Evolutionary conservation across 2,329 filamentous ascomycete genomes (phyloP).

Genomic region (Hypomyces perniciosus): DNA sequence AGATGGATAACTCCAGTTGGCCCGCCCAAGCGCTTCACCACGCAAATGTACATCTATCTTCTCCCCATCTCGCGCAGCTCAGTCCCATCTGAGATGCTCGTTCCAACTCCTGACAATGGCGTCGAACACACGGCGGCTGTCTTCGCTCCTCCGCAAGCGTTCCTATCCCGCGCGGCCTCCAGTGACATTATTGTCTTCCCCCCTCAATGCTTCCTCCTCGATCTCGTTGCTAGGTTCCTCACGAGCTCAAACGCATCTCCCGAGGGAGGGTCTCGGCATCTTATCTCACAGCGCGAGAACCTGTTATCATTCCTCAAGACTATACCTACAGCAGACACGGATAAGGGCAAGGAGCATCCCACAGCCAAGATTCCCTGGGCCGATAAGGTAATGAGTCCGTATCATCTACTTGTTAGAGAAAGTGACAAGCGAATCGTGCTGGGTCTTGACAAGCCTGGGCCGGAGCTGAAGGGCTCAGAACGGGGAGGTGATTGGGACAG

Average conservation of each 20-base stretch:
- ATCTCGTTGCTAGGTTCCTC: conserved; percentile 51
- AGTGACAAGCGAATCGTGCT: conserved; percentile 45
- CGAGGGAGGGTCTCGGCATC: conserved; percentile 28
- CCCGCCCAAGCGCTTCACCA: conserved; percentile 74
- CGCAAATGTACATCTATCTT: conserved; percentile 95
- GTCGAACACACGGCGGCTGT: conserved; percentile 64
- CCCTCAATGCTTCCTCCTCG: conserved; percentile 74
- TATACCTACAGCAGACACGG: conserved; percentile 36
- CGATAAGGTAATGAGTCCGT: conserved; percentile 57
- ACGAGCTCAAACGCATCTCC: conserved; percentile 25
- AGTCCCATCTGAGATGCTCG: conserved; percentile 44
- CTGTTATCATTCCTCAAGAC: conserved; percentile 49
- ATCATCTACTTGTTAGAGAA: conserved; percentile 38
- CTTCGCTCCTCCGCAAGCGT: conserved; percentile 65
- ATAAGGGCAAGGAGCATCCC: conserved; percentile 32
- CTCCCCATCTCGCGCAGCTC: conserved; percentile 51
- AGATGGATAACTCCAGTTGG: conserved; percentile 81
- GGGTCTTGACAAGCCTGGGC: conserved; percentile 51
- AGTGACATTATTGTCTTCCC: conserved; percentile 81
- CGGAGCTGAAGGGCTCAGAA: conserved; percentile 43
- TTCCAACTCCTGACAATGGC: conserved; percentile 67
- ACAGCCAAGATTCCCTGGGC: conserved; percentile 48
- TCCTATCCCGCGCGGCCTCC: conserved; percentile 57
- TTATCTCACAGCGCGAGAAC: conserved; percentile 41
- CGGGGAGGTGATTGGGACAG: conserved; percentile 52